Base-by-base conservation (phyloP, 805 yeast species). In the Yarrowia sp. region DNA sequence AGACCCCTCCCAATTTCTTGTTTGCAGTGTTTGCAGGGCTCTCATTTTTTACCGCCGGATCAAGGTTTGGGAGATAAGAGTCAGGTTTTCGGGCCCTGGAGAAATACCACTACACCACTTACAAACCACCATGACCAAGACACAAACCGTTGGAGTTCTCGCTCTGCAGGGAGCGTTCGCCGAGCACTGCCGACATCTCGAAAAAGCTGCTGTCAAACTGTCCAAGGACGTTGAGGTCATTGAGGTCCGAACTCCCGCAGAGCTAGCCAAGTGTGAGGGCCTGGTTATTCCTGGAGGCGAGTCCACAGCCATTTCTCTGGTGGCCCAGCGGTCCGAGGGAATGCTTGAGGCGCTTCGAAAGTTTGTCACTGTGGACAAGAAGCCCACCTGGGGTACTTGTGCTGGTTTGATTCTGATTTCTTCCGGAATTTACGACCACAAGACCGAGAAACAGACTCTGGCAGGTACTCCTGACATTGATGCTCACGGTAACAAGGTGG, bases 361-460 rank as follows among this genome's bases (percentile, higher is more conserved):
- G 11, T 84, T 82, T 72, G 83, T 86, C 28, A 78, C 80, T 55
- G 76, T 71, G 36, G 69, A 80, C 8, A 75, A 76, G 18, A 83
- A 81, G 67, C 86, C 89, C 1, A 81, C 85, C 11, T 89, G 96
- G 96, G 96, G 96, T 0, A 89, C 96, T 0, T 89, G 96, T 74
- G 96, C 96, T 2, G 96, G 96, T 2, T 76, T 89, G 69, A 89
- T 89, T 61, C 80, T 88, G 68, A 76, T 89, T 28, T 81, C 92
- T 8, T 43, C 50, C 9, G 64, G 64, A 11, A 58, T 58, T 42
- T 44, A 58, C 28, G 64, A 58, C 51, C 64, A 58, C 51, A 58
- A 58, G 33, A 43, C 50, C n/a, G 64, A 58, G 35, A 78, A 81
- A 65, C 77, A 86, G 41, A 81, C 84, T 70, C 87, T 85, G 18